A percentile compares a stretch with the other conserved stretches of the same genome.
Evolutionary conservation across 192 early-diverging fungal species (phyloP).

Genomic region (Coemansia sp.): DNA sequence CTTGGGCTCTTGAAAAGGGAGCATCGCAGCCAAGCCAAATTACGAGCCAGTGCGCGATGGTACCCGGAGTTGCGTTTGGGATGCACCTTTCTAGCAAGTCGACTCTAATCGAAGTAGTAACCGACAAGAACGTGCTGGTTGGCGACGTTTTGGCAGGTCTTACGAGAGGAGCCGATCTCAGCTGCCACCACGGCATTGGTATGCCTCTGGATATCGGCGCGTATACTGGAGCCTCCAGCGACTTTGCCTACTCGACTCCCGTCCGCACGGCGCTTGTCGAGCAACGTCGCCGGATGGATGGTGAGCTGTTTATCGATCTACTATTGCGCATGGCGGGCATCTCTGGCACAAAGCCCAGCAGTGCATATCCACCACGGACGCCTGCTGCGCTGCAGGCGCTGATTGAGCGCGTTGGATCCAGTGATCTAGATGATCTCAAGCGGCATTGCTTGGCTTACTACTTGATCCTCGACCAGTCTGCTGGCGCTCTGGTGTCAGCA

Average conservation of each 20-base stretch:
- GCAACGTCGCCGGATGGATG: conserved; percentile 40
- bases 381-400: conserved; percentile 18
- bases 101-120: conserved; percentile 25
- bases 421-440: conserved; percentile 45
- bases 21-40: neutral
- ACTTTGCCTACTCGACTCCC: conserved; percentile 25
- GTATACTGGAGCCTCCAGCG: conserved; percentile 3
- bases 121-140: conserved; percentile 15
- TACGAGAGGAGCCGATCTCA: neutral
- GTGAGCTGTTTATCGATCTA: conserved; percentile 49
- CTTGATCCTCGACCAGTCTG: conserved; percentile 28
- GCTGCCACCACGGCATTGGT: neutral
- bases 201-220: conserved; percentile 2
- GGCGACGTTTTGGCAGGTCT: conserved; percentile 18
- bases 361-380: conserved; percentile 36
- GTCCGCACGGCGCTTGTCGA: conserved; percentile 26
- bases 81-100: conserved; percentile 31
- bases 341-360: neutral
- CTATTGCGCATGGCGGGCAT: conserved; percentile 37
- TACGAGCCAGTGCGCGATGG: conserved; percentile 7
- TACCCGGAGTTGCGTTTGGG: conserved; percentile 12
- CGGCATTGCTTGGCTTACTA: conserved; percentile 47
- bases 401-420: conserved; percentile 15
- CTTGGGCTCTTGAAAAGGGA: conserved; percentile 21
- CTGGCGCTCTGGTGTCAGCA: conserved; percentile 1